These are phyloP conservation scores for Coprinopsis cinerea DNA, from an alignment of 768 basidiomycete genomes.

Conservation along the genomic window DNA sequence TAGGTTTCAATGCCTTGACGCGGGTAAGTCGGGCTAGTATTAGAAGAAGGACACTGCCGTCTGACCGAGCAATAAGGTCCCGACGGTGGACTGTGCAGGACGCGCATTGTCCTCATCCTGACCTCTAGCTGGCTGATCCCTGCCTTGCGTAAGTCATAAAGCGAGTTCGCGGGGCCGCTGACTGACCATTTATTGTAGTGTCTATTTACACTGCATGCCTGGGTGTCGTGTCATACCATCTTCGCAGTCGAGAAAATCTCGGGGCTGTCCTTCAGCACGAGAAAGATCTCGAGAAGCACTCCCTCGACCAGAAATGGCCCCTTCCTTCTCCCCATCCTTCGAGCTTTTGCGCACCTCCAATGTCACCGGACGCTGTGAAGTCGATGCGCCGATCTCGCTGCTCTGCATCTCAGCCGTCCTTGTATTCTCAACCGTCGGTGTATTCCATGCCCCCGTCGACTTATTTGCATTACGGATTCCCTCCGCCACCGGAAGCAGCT, in stretches of 20 bases:
- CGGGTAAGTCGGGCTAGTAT: constrained; percentile 16
- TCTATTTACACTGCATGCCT: constrained; percentile 39
- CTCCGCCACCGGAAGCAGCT: neutral
- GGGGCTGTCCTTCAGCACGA: too few relatives aligned
- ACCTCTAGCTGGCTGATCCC: constrained; percentile 23
- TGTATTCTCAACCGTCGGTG: neutral
- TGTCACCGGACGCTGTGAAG: neutral
- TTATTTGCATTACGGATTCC: neutral
- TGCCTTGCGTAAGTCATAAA: constrained; percentile 16
- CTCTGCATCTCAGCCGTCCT: too few relatives aligned
- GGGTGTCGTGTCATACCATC: constrained; percentile 29
- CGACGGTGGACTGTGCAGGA: constrained; percentile 17
- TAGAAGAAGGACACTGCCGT: too few relatives aligned
- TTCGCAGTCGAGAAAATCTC: constrained; percentile 11
- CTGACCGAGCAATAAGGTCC: too few relatives aligned
- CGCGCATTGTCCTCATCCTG: constrained; percentile 17
- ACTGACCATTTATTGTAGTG: constrained; percentile 27
- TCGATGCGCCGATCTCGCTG: neutral
- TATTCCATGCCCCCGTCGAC: neutral
- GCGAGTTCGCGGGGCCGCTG: too few relatives aligned
- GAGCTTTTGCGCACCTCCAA: neutral
- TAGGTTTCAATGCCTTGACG: constrained; percentile 18
- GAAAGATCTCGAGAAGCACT: too few relatives aligned
- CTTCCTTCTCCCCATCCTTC: neutral
- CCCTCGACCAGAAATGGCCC: neutral